These are phyloP conservation scores for Penicillium sp. DNA, from an alignment of 2,329 filamentous ascomycete species.

Conservation along the genomic window DNA sequence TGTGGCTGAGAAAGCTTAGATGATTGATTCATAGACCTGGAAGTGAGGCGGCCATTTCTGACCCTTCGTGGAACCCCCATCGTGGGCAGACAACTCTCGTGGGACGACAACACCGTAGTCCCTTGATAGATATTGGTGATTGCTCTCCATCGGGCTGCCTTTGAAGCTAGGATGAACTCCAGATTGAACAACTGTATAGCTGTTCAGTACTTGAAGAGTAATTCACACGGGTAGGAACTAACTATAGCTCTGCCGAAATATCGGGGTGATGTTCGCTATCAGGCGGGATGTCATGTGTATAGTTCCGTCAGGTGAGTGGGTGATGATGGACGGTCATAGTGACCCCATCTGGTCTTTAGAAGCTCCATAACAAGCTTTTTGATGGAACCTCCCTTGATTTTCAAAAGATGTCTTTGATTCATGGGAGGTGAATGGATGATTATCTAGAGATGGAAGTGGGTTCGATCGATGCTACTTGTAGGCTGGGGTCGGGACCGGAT, in stretches of 20 bases:
- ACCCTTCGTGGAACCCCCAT: conserved; percentile 16
- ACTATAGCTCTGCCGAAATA: conserved; percentile 6
- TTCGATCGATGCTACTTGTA: not conserved
- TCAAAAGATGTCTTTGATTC: not conserved
- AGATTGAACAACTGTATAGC: conserved; percentile 4
- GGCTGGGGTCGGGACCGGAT: conserved; percentile 10
- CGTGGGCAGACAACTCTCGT: conserved; percentile 11
- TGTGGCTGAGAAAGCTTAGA: not conserved
- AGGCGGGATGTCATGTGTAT: conserved; percentile 32
- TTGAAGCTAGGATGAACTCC: conserved; percentile 2
- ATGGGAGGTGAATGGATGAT: not conserved
- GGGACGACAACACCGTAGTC: conserved; percentile 18
- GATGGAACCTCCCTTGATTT: not conserved
- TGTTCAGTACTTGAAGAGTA: not conserved
- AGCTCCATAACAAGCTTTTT: not conserved
- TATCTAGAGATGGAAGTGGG: not conserved
- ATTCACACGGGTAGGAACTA: not conserved
- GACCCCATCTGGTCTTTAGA: conserved; percentile 14
- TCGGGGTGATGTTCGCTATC: conserved; percentile 24
- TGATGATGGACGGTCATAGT: conserved; percentile 17
- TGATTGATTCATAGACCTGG: not conserved
- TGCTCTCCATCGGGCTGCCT: conserved; percentile 26
- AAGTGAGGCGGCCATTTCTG: not conserved
- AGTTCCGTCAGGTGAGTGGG: conserved; percentile 23
- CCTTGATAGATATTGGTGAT: conserved; percentile 12